Base-by-base conservation (phyloP, 768 basidiomycete genomes). In the Auricularia sp. region DNA sequence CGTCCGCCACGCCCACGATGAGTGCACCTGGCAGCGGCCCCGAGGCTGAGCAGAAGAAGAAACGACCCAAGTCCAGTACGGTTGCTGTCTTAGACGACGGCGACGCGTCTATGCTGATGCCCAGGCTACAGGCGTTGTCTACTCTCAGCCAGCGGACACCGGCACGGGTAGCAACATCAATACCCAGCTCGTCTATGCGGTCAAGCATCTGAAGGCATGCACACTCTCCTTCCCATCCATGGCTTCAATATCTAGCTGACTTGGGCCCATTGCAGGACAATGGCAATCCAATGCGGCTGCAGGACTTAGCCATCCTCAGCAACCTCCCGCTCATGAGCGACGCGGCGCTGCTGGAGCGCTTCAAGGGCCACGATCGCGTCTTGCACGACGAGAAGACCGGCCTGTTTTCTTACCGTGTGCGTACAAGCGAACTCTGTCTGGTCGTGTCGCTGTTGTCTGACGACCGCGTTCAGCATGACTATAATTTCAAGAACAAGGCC, bases 131-230 rank as follows among this genome's bases (percentile, higher is more conserved):
- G 90, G 84, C 76, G 78, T 90, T 68, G 89, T 91, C 16, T 92
- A 87, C 73, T 91, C 92, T 13, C 92, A 94, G 73, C 91, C 93
- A 16, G 87, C 87, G n/a, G 86, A 93, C 71, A 91, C 88, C 1
- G 89, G 89, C 4, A 84, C 86, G 16, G 91, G 91, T 10, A 82
- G 77, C 63, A 90, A 95, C 78, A 80, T 90, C 66, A 92, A 92
- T 70, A 95, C 93, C 0, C 92, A 94, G 74, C 80, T 95, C 36
- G 85, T 93, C 2, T 92, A 92, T 71, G 89, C 89, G 5, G 86
- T 95, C 33, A 85, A 86, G 68, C 82, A 88, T 74, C 82, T 95
- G 66, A 94, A 90, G 79, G 90, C 89, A 70, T 65, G 75, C 29
- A 29, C 29, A 29, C 29, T 29, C 29, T 29, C 29, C 29, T 29